Evolutionary conservation across 345 rosid species (phyloP), one percentile per base, ranked within the genome.

Genomic region (Populus alba): DNA sequence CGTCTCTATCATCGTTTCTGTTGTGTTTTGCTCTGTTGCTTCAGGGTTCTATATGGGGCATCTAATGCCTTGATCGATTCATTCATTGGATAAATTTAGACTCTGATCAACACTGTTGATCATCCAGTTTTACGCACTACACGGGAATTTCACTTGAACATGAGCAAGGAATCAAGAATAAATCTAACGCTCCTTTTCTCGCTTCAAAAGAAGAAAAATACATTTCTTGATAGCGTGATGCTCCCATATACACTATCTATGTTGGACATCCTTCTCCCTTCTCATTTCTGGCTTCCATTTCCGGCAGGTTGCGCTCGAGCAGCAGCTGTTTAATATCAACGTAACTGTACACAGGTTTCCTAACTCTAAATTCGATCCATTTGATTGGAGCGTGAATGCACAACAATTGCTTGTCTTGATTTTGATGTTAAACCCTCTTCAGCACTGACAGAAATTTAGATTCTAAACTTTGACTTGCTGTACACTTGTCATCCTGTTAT

Each of bases 381-480:
- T 27, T 41, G 17, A 23, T 20, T 49, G 75, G 23, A n/a, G 12
- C 62, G 61, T n/a, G 16, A 1, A 12, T 33, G 25, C 59, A 29
- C 1, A 25, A 13, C 63, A 59, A 23, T 9, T 8, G 63, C 9
- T 12, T 63, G 27, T n/a, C 5, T 31, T 27, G 31, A 66, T 23
- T 37, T 1, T 33, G 45, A 33, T 67, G 66, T 23, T 2, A 11
- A 62, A 2, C 25, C 59, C 59, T 70, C 35, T 70, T 70, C 35
- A 20, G 20, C 16, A 7, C 47, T 41, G 29, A 41, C 43, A 12
- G 29, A 10, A 70, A 39, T 10, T 43, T 66, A 20, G 3, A n/a
- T 8, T 12, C 33, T 55, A n/a, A 69, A 9, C 65, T 78, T 35
- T 73, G 53, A 37, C 55, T 67, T 51, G 70, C 66, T 76, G 27